These are phyloP conservation scores for Lachancea waltii DNA, from an alignment of 805 yeast genomes.

Conservation along the genomic window DNA sequence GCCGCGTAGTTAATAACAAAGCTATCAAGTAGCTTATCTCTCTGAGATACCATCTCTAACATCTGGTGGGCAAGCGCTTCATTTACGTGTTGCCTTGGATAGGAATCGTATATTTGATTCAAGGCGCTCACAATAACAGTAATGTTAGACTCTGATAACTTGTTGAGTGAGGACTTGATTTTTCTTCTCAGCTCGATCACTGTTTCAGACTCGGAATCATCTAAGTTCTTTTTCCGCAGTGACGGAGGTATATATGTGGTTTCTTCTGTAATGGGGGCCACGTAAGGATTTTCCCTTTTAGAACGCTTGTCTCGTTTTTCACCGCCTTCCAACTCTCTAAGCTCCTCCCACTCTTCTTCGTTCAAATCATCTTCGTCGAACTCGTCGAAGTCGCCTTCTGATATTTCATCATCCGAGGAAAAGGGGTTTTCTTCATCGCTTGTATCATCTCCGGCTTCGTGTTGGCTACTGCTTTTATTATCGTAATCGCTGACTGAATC, in stretches of 20 bases:
- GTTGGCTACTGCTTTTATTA: constrained; percentile 21
- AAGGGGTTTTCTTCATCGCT: constrained; percentile 30
- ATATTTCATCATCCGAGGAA: constrained; percentile 38
- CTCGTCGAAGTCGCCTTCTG: constrained; percentile 40
- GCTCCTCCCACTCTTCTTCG: constrained; percentile 32
- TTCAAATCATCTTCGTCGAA: constrained; percentile 36
- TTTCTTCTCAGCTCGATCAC: constrained; percentile 46
- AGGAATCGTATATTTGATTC: constrained; percentile 50
- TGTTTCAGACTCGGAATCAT: constrained; percentile 39
- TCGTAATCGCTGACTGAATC: constrained; percentile 27
- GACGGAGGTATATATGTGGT: constrained; percentile 83
- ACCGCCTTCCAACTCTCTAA: constrained; percentile 27
- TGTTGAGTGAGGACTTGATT: constrained; percentile 79
- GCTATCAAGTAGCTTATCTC: constrained; percentile 65
- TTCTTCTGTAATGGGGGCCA: constrained; percentile 43
- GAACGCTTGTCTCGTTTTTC: constrained; percentile 21
- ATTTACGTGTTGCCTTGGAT: constrained; percentile 77
- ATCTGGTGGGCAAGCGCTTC: constrained; percentile 58
- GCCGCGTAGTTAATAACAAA: constrained; percentile 77
- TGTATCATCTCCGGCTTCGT: constrained; percentile 25
- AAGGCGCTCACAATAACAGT: constrained; percentile 63
- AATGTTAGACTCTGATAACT: constrained; percentile 82
- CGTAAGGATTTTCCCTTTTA: constrained; percentile 64
- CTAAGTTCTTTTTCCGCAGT: constrained; percentile 48
- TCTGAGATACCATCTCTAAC: constrained; percentile 56